phyloP scores from a whole-genome alignment of 1,284 basidiomycete species.

The Boletellus deceptivus region DNA sequence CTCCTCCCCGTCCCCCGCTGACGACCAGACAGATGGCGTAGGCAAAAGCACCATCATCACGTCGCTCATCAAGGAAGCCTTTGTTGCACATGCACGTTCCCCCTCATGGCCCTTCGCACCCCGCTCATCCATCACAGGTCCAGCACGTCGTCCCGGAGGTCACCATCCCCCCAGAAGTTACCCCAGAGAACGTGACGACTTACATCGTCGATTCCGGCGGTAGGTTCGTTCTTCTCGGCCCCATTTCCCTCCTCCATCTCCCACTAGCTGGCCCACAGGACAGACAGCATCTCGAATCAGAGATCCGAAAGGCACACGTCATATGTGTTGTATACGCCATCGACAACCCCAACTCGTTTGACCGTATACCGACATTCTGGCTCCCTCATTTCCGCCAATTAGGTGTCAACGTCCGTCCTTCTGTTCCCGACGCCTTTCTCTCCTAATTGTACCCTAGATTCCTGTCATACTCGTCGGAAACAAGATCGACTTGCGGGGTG shows the following conservation, averaged over 20 bases:
- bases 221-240: constrained; percentile 39
- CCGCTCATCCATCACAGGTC: constrained; percentile 50
- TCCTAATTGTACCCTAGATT: constrained; percentile 51
- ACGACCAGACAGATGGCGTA: constrained; percentile 68
- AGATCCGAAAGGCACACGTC: constrained; percentile 95
- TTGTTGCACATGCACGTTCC: constrained; percentile 73
- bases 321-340: constrained; percentile 98
- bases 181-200: constrained; percentile 93
- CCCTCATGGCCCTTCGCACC: background rate
- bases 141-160: constrained; percentile 93
- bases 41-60: constrained; percentile 96
- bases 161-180: constrained; percentile 93
- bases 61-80: constrained; percentile 93
- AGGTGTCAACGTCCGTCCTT: constrained; percentile 79
- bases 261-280: constrained; percentile 70
- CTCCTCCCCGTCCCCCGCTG: background rate
- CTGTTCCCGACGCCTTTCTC: background rate
- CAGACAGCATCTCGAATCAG: constrained; percentile 85
- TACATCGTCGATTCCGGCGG: constrained; percentile 95
- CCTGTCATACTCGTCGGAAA: constrained; percentile 98
- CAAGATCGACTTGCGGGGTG: constrained; percentile 94
- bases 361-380: constrained; percentile 98
- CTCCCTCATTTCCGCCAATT: constrained; percentile 94
- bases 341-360: constrained; percentile 93
- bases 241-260: constrained; percentile 13